Evolutionary conservation across 805 yeast genomes (phyloP), one percentile per base, ranked within the genome.

Genomic region (Saturnispora diversa): DNA sequence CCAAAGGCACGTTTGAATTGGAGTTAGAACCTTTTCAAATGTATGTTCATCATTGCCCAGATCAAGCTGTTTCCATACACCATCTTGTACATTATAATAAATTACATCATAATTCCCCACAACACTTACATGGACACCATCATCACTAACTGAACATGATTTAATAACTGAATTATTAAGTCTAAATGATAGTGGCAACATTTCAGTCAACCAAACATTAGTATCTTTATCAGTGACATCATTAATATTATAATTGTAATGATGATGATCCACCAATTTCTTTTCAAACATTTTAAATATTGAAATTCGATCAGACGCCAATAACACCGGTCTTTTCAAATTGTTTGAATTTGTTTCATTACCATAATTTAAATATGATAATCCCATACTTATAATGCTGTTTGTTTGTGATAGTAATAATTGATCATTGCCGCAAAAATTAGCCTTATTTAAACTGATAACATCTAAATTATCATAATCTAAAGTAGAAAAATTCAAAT

Each of bases 201-300:
- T 59, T 25, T 69, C 61, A n/a, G 58, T 60, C 24, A 65, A 53
- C 79, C 79, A 74, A 12, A 64, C 56, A 37, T 61, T 58, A 1
- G 70, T 62, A 35, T 70, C 74, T 29, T 55, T 60, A 27, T 55
- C 55, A 6, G 53, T 53, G 2, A 53, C 39, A 28, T 49, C 50
- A 25, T 46, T 37, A 2, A 42, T 20, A 16, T 37, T 31, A 19
- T 46, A 43, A 15, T 51, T 50, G 26, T 46, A 44, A 52, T 62
- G 48, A 54, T 64, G 46, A 56, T 68, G 44, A 56, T 68, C 52
- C 57, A 64, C 44, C 47, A 54, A 39, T 49, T 67, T 58, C 45
- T 68, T 71, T 32, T 68, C 72, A 30, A 60, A 68, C 10, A 74
- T 77, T 41, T 69, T 63, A 50, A 70, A 72, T 2, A 74, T 49